Base-by-base conservation (phyloP, 495 filamentous ascomycete species). In the Talaromyces adpressus region DNA sequence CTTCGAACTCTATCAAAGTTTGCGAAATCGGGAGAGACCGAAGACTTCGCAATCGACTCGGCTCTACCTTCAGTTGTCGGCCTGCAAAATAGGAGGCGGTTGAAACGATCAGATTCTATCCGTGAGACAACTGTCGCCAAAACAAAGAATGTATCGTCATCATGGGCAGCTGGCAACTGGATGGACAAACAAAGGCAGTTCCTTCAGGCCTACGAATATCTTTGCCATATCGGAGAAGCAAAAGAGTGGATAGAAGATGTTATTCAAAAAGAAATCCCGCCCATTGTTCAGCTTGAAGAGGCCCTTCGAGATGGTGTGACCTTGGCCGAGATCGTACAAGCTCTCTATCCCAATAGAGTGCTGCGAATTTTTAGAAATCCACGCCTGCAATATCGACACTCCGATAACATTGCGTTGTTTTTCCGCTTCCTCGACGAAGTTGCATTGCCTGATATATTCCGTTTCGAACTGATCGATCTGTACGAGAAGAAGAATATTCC, bases 401-500 rank as follows among this genome's bases (percentile, higher is more conserved):
- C 93, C 2, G 93, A 99, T 76, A 99, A 99, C 68, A 95, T 97
- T 59, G 92, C 92, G 30, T 76, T 89, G 16, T 98, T 99, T 74
- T 98, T 98, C 76, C 85, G 87, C 54, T 97, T 93, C 66, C 82
- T 99, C 0, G 90, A 92, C 67, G 90, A 97, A 64, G 84, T 97
- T n/a, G 90, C 97, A 68, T 77, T 99, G 8, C 95, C 95, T 1
- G 95, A 99, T 63, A 84, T 99, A n/a, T 99, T 99, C 73, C 86
- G 93, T 65, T 99, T 99, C 75, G 95, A 99, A 74, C 83, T 97
- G 8, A 97, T 97, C 41, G 95, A 99, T 71, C 77, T 99, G 36
- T 99, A 99, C 79, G 96, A 99, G 73, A 99, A 98, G 79, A 99
- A 99, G 75, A 99, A 99, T 69, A 93, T 98, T 6, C 95, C 95